phyloP scores from a whole-genome alignment of 179 eudicot species.

The Gypsophila paniculata region DNA sequence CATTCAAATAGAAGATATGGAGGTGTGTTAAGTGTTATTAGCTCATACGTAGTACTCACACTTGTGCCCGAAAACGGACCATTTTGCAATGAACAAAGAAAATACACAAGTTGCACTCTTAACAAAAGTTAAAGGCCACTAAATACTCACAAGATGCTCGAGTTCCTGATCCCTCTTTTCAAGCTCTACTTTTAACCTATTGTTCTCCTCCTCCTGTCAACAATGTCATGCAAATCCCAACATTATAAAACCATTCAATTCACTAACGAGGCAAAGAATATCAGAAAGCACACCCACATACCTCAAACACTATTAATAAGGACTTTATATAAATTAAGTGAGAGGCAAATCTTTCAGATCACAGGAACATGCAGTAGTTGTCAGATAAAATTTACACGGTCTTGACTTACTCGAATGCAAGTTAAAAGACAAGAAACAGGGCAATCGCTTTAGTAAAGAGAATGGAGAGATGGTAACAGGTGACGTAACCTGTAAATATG shows the following conservation, averaged over 20 bases:
- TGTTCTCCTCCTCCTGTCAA: slow-evolving; percentile 80
- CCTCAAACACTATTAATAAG: slow-evolving; percentile 10
- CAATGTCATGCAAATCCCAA: slow-evolving; percentile 16
- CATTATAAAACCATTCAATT: background rate
- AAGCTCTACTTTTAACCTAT: slow-evolving; percentile 62
- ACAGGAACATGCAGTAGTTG: background rate
- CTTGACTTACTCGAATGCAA: background rate
- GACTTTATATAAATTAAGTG: background rate
- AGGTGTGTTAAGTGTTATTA: background rate
- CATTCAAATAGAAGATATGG: background rate
- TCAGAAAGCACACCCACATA: background rate
- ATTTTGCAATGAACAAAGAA: background rate
- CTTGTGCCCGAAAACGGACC: background rate
- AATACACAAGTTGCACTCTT: background rate
- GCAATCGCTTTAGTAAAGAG: slow-evolving; percentile 4
- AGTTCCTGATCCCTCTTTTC: slow-evolving; percentile 59
- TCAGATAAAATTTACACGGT: background rate
- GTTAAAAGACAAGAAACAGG: background rate
- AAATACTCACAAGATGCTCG: slow-evolving; percentile 59
- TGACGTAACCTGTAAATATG: too few species aligned
- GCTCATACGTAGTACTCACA: background rate
- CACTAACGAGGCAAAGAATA: background rate
- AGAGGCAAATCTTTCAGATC: background rate
- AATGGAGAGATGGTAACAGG: background rate
- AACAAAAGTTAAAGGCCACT: background rate